Percentiles rank a stretch among this genome's conserved stretches.
Evolutionary conservation across 257 asterid species (phyloP).

Genomic region (Lycium barbarum): DNA sequence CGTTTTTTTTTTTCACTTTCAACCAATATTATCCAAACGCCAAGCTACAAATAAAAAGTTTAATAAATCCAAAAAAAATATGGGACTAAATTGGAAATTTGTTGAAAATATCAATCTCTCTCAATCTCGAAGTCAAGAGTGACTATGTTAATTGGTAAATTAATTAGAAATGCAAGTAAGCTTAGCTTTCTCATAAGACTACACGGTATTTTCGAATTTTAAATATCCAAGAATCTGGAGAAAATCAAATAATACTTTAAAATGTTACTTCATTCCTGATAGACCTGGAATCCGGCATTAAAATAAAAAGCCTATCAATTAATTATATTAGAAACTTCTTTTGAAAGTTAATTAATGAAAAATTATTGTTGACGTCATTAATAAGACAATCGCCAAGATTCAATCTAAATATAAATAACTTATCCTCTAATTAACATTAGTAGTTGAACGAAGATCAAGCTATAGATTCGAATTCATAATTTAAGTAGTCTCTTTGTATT

Average conservation of each 20-base stretch:
- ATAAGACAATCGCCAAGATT: background rate
- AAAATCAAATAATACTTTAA: constrained; percentile 7
- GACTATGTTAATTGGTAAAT: too few species aligned
- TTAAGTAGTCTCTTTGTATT: background rate
- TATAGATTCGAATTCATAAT: background rate
- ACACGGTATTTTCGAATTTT: background rate
- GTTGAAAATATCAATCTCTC: too few species aligned
- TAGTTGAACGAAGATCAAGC: background rate
- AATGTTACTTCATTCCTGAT: background rate
- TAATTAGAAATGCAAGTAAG: background rate
- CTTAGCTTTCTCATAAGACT: constrained; percentile 14
- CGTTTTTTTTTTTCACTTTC: background rate
- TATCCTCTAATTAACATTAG: background rate
- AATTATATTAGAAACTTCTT: background rate
- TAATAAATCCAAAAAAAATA: too few species aligned
- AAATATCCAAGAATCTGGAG: constrained; percentile 1
- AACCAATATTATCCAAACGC: background rate
- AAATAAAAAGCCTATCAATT: background rate
- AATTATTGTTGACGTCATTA: constrained; percentile 3
- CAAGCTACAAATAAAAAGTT: too few species aligned
- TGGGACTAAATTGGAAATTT: too few species aligned
- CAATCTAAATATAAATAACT: background rate
- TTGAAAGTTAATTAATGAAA: background rate
- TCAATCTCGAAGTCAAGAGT: too few species aligned
- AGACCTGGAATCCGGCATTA: background rate